Base-by-base conservation (phyloP, 1,284 basidiomycete species). In the Hymenochaete sp. region DNA sequence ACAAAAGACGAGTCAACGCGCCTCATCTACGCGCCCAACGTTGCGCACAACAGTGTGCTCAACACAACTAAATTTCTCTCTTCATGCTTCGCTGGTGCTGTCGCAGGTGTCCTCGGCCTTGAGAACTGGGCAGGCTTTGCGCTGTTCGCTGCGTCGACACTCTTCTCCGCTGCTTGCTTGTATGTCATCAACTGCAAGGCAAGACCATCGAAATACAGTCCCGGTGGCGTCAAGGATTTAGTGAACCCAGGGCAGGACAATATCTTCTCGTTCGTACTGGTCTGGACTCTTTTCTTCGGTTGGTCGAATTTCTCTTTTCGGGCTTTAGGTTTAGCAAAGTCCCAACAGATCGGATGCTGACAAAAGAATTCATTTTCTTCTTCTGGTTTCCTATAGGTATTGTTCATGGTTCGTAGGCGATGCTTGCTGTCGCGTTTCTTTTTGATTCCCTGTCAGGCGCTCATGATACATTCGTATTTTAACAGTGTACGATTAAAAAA, bases 281-380 rank as follows among this genome's bases (percentile, higher is more conserved):
- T 85, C 27, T 93, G 89, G 89, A 93, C 90, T 29, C 67, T 92
- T 47, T 85, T 89, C 61, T 92, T 86, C 62, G 88, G 84, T 88
- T 55, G 49, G 81, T 65, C 37, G 65, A 41, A 21, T 33, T 22
- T 29, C 64, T 68, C 51, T 61, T 67, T 26, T 67, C 67, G 59
- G 65, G 21, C 32, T 35, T 6, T 35, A 5, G 5, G 13, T n/a
- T n/a, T 6, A 16, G 14, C 32, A 19, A 35, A n/a, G 32, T 6
- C 5, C 4, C 21, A n/a, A n/a, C 32, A 63, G 67, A 26, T 42
- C 35, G 16, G 28, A 40, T 3, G 51, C 52, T 61, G 4, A 35
- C 29, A 18, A 37, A 37, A 13, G 25, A 26, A 16, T 31, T 13
- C 18, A 16, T 8, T 16, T 35, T 6, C 5, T n/a, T 35, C 32